A percentile compares a stretch with the other conserved stretches of the same genome.
phyloP scores from a whole-genome alignment of 371 early-diverging fungal species.

The Mucor sp. region DNA sequence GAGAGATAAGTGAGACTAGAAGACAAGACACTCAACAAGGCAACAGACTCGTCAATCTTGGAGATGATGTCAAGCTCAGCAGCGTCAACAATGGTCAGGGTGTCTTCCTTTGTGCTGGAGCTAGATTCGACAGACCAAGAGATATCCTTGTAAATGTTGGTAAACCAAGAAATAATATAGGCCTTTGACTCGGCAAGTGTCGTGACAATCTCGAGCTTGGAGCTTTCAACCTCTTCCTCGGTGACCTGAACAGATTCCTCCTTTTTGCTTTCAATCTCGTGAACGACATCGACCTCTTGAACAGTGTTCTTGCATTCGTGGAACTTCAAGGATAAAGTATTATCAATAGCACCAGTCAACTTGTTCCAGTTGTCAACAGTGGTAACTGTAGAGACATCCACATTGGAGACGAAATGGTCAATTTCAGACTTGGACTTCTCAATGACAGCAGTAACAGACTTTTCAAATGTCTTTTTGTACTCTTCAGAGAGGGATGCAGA shows the following conservation, averaged over 20 bases:
- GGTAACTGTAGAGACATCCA: background rate
- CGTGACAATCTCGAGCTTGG: slow-evolving; percentile 23
- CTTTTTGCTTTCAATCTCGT: background rate
- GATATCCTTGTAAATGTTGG: slow-evolving; percentile 14
- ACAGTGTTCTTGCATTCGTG: slow-evolving; percentile 8
- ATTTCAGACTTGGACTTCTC: slow-evolving; percentile 11
- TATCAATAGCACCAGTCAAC: background rate
- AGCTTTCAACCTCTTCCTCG: slow-evolving; percentile 13
- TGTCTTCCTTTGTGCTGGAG: background rate
- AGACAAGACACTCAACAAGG: slow-evolving; percentile 13
- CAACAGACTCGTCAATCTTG: slow-evolving; percentile 22
- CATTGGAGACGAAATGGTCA: slow-evolving; percentile 8
- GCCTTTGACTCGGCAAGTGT: slow-evolving; percentile 23
- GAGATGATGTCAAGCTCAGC: slow-evolving; percentile 20
- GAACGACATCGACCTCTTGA: background rate
- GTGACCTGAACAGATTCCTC: background rate
- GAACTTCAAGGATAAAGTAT: background rate
- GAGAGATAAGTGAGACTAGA: slow-evolving; percentile 15
- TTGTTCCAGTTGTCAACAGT: slow-evolving; percentile 15
- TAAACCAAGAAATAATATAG: slow-evolving; percentile 19
- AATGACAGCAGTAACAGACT: slow-evolving; percentile 13
- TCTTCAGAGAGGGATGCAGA: slow-evolving; percentile 5
- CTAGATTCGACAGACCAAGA: slow-evolving; percentile 3
- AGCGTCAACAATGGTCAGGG: slow-evolving; percentile 16
- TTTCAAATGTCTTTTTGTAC: slow-evolving; percentile 15